Evolutionary conservation across 2,329 filamentous ascomycete species (phyloP).

Genomic region (Neofusicoccum parvum): DNA sequence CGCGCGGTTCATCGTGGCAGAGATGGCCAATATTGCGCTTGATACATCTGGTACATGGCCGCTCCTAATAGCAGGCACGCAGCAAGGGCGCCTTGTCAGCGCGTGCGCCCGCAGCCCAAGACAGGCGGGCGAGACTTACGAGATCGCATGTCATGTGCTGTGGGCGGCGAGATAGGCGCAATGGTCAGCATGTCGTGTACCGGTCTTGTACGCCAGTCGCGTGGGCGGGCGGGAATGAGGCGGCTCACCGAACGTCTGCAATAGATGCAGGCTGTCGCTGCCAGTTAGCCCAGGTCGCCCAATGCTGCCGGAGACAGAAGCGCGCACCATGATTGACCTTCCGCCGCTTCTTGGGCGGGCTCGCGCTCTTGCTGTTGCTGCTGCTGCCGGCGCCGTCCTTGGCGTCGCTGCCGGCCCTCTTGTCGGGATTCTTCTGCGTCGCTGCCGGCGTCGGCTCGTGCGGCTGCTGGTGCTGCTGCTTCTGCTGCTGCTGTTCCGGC

Average conservation of each 20-base stretch:
- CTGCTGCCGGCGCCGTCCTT: neutral
- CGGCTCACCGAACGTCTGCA: conserved; percentile 54
- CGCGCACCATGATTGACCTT: conserved; percentile 56
- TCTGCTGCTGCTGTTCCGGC: conserved; percentile 10
- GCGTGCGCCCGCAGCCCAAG: conserved; percentile 27
- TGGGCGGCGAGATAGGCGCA: conserved; percentile 24
- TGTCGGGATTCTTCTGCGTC: conserved; percentile 2
- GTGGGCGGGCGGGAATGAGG: conserved; percentile 23
- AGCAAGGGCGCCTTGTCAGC: conserved; percentile 38
- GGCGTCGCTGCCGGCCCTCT: neutral
- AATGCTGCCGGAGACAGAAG: neutral
- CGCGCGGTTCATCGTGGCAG: conserved; percentile 95
- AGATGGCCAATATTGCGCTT: conserved; percentile 98
- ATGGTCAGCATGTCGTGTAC: conserved; percentile 36
- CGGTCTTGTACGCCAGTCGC: conserved; percentile 17
- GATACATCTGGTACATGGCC: conserved; percentile 95
- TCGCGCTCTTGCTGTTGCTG: conserved; percentile 23
- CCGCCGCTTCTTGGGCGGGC: conserved; percentile 50
- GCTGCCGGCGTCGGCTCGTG: neutral
- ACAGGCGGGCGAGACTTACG: conserved; percentile 33
- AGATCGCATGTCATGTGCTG: conserved; percentile 59
- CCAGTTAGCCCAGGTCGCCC: neutral
- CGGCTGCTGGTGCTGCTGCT: neutral
- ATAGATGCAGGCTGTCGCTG: conserved; percentile 51
- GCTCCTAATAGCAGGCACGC: conserved; percentile 63